These are phyloP conservation scores for Mortierella sp. DNA, from an alignment of 371 early-diverging fungal genomes.

Conservation along the genomic window DNA sequence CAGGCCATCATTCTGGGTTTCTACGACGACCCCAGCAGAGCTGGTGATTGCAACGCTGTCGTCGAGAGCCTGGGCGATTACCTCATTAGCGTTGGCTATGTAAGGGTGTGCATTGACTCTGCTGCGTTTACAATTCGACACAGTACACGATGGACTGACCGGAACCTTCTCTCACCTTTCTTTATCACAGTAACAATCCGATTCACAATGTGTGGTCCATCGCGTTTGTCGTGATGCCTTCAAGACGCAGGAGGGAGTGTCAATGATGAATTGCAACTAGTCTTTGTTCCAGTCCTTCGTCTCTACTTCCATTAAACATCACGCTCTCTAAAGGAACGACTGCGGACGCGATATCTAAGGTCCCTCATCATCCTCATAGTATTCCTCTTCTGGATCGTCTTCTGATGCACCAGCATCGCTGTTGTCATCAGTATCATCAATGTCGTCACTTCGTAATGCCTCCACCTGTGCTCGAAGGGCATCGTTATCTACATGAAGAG, in stretches of 20 bases:
- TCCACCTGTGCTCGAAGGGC: conserved; percentile 45
- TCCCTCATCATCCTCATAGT: conserved; percentile 10
- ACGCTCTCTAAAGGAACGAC: neutral
- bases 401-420: conserved; percentile 10
- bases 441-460: conserved; percentile 30
- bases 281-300: neutral
- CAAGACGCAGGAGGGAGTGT: too few species aligned
- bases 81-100: conserved; percentile 76
- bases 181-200: too few species aligned
- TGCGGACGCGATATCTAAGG: neutral
- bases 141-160: too few species aligned
- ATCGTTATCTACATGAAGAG: conserved; percentile 33
- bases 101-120: conserved; percentile 48
- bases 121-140: too few species aligned
- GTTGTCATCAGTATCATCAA: conserved; percentile 16
- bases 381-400: conserved; percentile 11
- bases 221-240: neutral
- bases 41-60: conserved; percentile 80
- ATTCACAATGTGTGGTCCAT: too few species aligned
- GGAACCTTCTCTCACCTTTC: too few species aligned
- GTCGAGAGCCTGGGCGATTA: conserved; percentile 89
- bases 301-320: neutral
- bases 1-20: conserved; percentile 82
- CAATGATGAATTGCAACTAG: neutral
- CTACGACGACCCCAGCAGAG: conserved; percentile 74